Evolutionary conservation across 805 yeast species (phyloP), one percentile per base, ranked within the genome.

Genomic region (Yamadazyma nakazawae): DNA sequence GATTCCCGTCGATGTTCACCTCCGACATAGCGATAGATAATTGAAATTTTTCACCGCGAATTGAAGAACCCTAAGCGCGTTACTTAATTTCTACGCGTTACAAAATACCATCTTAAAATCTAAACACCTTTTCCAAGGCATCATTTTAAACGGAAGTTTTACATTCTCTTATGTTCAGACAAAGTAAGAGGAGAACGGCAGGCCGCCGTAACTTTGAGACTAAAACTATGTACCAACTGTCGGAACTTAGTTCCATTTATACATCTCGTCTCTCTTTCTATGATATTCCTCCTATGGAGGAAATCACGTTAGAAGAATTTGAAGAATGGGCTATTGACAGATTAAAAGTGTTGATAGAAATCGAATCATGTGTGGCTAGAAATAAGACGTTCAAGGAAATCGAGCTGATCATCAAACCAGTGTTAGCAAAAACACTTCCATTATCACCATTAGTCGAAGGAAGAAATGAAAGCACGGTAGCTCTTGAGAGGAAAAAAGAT

Each of bases 261-360:
- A 70, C 79, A 32, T 49, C 47, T 14, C 74, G 95, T 42, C 70
- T 94, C 42, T 81, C 88, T 17, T 80, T 92, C 58, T 94, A 94
- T 66, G 78, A 72, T 21, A 53, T 70, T 5, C 94, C 96, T 10
- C 98, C 98, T 0, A 67, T 76, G 28, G 82, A 84, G 12, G 98
- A 94, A 64, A 83, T 94, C 57, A 88, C 97, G 0, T 66, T 94
- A 14, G 97, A 91, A 53, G 88, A 94, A 58, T 94, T 94, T 65
- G 99, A 94, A 67, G 75, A 76, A 4, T 94, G 97, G 97, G 98
- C 98, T 4, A 84, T 94, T 45, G 98, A 92, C 59, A 71, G 99
- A 49, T 73, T 92, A 52, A 82, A 85, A 59, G 80, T 94, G 8
- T 72, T 94, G 48, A 78, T 90, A 45, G 96, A 89, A 60, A 84